A percentile compares a stretch with the other conserved stretches of the same genome.
Conservation (phyloP, 1,139 yeast genomes). For the Debaryomyces subglobosus region DNA sequence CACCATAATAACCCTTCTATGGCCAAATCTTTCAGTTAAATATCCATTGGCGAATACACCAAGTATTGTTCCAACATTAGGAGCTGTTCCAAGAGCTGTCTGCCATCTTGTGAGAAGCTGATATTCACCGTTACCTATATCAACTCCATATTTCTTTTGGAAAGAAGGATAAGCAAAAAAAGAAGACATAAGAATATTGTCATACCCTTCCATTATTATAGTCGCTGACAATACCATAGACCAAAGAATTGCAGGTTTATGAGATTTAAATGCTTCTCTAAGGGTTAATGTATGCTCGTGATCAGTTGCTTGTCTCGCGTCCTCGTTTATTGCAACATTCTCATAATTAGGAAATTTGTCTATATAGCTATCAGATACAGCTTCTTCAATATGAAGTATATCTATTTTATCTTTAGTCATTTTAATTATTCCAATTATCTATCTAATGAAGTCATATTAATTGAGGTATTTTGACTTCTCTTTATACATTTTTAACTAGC, state of each 20-base stretch:
- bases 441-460: neutral
- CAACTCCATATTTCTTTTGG: conserved; percentile 35
- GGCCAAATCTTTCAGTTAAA: conserved; percentile 49
- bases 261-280: conserved; percentile 42
- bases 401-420: neutral
- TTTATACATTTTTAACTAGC: neutral
- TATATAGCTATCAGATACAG: neutral
- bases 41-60: conserved; percentile 50
- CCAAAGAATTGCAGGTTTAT: conserved; percentile 47
- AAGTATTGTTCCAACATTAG: conserved; percentile 46
- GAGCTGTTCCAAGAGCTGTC: conserved; percentile 48
- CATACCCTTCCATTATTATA: conserved; percentile 49
- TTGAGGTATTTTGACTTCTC: neutral
- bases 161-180: conserved; percentile 45
- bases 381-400: neutral
- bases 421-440: neutral
- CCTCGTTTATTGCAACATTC: neutral
- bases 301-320: neutral
- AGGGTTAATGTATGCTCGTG: neutral
- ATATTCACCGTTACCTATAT: conserved; percentile 27
- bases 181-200: conserved; percentile 37
- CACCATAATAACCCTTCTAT: conserved; percentile 44
- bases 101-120: conserved; percentile 52
- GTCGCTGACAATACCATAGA: conserved; percentile 42
- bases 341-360: neutral